These are phyloP conservation scores for Rhizophora mangle DNA, from an alignment of 345 rosid genomes.

Conservation along the genomic window DNA sequence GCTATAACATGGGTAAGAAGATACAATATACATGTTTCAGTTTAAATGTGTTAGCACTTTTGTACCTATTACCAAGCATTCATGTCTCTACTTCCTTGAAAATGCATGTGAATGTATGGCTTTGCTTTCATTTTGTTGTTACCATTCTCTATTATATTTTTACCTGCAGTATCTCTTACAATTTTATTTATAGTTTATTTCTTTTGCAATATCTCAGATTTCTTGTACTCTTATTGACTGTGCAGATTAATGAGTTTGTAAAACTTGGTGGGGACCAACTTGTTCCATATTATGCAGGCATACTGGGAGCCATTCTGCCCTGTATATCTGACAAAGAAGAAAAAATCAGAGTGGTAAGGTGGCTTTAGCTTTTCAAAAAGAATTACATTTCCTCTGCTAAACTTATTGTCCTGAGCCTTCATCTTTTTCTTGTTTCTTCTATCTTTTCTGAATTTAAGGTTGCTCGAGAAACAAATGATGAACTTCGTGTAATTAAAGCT, in stretches of 20 bases:
- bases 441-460: conserved; percentile 44
- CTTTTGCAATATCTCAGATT: background rate
- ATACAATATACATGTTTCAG: background rate
- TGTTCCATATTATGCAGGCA: conserved; percentile 89
- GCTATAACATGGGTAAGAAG: conserved; percentile 91
- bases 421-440: conserved; percentile 11
- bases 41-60: too few species aligned
- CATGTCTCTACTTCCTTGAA: too few species aligned
- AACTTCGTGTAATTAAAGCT: conserved; percentile 76
- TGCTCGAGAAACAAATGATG: conserved; percentile 99
- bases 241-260: conserved; percentile 95
- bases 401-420: conserved; percentile 3
- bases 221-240: conserved; percentile 5
- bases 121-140: too few species aligned
- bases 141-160: too few species aligned
- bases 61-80: too few species aligned
- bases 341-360: conserved; percentile 94
- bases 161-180: background rate
- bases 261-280: conserved; percentile 99
- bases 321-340: conserved; percentile 99
- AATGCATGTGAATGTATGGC: background rate
- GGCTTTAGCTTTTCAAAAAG: conserved; percentile 9
- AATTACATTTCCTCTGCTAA: conserved; percentile 4
- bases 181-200: background rate
- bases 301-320: conserved; percentile 94